Conservation (phyloP, 2,329 filamentous ascomycete species). For the Cordyceps cateniannulata region DNA sequence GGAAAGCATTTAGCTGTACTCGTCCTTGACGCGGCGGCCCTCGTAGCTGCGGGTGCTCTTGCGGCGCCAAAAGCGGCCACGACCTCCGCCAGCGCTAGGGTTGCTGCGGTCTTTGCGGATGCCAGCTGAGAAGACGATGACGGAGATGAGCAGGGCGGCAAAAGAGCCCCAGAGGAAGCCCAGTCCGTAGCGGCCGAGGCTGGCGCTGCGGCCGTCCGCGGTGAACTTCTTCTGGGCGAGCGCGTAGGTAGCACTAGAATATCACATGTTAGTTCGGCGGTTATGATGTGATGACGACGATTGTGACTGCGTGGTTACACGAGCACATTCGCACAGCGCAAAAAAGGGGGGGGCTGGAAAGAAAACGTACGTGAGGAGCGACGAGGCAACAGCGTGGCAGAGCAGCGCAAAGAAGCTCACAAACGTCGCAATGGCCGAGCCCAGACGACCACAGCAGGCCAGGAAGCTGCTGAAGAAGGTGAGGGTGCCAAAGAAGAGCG, state of each 20-base stretch:
- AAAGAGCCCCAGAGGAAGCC: slow-evolving; percentile 72
- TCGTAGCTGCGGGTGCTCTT: slow-evolving; percentile 34
- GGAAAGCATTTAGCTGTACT: slow-evolving; percentile 46
- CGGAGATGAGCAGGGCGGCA: slow-evolving; percentile 58
- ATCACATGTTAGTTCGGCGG: background rate
- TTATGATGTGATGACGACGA: background rate
- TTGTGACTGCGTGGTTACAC: slow-evolving; percentile 16
- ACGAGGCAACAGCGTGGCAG: slow-evolving; percentile 59
- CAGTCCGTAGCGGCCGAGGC: slow-evolving; percentile 61
- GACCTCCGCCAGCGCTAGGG: slow-evolving; percentile 20
- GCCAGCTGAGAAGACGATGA: slow-evolving; percentile 60
- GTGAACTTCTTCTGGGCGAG: slow-evolving; percentile 62
- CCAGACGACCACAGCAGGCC: slow-evolving; percentile 64
- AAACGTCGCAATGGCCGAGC: slow-evolving; percentile 58
- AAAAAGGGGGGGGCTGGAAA: background rate
- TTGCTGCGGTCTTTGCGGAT: slow-evolving; percentile 37
- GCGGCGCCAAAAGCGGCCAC: slow-evolving; percentile 25
- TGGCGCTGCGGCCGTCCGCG: slow-evolving; percentile 46
- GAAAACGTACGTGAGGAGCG: slow-evolving; percentile 65
- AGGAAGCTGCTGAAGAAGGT: slow-evolving; percentile 64
- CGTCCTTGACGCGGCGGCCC: slow-evolving; percentile 60
- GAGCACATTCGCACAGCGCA: background rate
- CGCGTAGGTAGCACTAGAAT: slow-evolving; percentile 53
- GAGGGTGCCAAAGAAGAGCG: slow-evolving; percentile 67
- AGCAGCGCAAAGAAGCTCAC: slow-evolving; percentile 55